Evolutionary conservation across 371 early-diverging fungal species (phyloP).

Genomic region (Mortierella sp.): DNA sequence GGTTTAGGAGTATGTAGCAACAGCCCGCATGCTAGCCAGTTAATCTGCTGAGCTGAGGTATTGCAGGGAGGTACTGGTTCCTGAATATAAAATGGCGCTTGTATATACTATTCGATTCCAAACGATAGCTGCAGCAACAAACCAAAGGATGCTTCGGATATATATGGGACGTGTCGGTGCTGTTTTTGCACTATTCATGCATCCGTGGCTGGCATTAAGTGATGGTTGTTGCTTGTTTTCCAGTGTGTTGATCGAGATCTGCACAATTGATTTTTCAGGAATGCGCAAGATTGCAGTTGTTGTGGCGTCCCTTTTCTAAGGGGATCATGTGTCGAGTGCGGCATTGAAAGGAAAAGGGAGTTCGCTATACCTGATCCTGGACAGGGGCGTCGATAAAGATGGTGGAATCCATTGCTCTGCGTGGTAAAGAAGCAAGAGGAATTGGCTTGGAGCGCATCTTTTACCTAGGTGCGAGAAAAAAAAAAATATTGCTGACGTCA

Average conservation of each 20-base stretch:
- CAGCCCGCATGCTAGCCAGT: background rate
- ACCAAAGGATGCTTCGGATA: no score
- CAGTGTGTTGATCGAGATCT: background rate
- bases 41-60: background rate
- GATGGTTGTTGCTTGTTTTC: background rate
- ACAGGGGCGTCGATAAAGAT: conserved; percentile 57
- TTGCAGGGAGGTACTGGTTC: background rate
- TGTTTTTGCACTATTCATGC: background rate
- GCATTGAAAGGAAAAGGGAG: conserved; percentile 5
- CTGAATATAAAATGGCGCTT: background rate
- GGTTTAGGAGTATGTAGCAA: background rate
- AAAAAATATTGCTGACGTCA: conserved; percentile 6
- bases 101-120: background rate
- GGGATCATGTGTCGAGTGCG: background rate
- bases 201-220: background rate
- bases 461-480: background rate
- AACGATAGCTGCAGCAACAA: no score
- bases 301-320: background rate
- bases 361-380: conserved; percentile 39
- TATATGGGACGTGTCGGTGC: background rate
- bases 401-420: conserved; percentile 44
- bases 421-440: conserved; percentile 25
- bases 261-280: background rate
- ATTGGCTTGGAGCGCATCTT: background rate
- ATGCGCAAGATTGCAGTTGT: background rate